Conservation (phyloP, 805 yeast species). For the Peterozyma toletana region DNA sequence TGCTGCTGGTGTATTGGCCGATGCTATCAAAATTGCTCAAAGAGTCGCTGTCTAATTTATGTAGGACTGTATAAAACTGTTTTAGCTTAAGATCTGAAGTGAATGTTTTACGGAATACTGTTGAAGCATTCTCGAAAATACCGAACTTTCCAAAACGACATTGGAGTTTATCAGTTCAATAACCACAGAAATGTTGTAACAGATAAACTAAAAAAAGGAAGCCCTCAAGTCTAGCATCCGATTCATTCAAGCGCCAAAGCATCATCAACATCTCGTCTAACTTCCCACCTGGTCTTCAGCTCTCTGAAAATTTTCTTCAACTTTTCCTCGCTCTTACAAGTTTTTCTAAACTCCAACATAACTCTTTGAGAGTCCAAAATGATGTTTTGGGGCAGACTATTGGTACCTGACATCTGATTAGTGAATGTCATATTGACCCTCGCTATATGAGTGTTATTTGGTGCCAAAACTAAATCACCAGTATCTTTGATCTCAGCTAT, state of each 20-base stretch:
- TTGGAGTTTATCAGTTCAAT: no score
- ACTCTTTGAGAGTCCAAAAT: conserved; percentile 64
- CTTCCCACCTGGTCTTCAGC: conserved; percentile 44
- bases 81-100: no score
- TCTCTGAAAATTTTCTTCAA: conserved; percentile 49
- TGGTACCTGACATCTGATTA: neutral
- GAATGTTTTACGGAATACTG: no score
- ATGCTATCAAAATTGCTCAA: conserved; percentile 85
- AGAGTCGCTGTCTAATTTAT: conserved; percentile 45
- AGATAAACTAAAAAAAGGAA: no score
- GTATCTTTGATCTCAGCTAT: conserved; percentile 79
- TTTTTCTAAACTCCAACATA: conserved; percentile 59
- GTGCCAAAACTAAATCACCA: conserved; percentile 76
- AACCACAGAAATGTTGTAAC: no score
- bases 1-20: conserved; percentile 85
- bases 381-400: conserved; percentile 10
- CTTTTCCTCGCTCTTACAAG: conserved; percentile 45
- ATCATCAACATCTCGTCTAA: conserved; percentile 23
- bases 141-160: no score
- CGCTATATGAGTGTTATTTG: conserved; percentile 78
- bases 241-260: conserved; percentile 7
- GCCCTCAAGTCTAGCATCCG: neutral
- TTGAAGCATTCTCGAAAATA: no score
- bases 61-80: no score
- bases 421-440: conserved; percentile 45